Evolutionary conservation across 2,329 filamentous ascomycete genomes (phyloP), one percentile per base, ranked within the genome.

Genomic region (Arthrinium phaeospermum): DNA sequence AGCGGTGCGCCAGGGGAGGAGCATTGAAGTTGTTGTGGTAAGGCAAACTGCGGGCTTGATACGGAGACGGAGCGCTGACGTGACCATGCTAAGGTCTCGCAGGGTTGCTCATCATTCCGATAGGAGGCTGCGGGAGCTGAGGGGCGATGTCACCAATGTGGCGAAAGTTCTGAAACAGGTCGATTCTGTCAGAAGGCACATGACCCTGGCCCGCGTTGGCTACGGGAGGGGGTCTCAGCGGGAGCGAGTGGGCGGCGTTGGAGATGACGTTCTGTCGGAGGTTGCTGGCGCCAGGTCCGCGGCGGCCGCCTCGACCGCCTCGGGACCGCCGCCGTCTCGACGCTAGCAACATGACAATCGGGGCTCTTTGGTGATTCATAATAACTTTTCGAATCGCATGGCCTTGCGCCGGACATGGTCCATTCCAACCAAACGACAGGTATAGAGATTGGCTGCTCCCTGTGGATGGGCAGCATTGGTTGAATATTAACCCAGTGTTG

Each of bases 391-490:
- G 45, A 16, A 46, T 46, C 13, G 14, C 14, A 46, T 16, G 45
- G 45, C 45, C 45, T 46, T 46, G 45, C 45, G 45, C 45, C 45
- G 45, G 13, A 12, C 10, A 46, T 46, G 45, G 45, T 19, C 19
- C 45, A 46, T 46, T 46, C 2, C 13, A 46, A 46, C 37, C 10
- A 1, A 41, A 41, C 7, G 10, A 8, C 37, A 10, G 37, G 10
- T 79, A 79, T 37, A 71, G 37, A 41, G 67, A 5, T 70, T 57
- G 72, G 24, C 27, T 72, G 72, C 75, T 77, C 76, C 76, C 75
- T 74, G 45, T 37, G 45, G 51, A 69, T 77, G 77, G 78, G 75
- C 76, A 75, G 71, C 76, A 76, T 27, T 68, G 67, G 67, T 70
- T 45, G 72, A 70, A 73, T 73, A 72, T 74, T 71, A 72, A 69